Conservation (phyloP, 2,329 filamentous ascomycete genomes). For the Aureobasidium sp. region DNA sequence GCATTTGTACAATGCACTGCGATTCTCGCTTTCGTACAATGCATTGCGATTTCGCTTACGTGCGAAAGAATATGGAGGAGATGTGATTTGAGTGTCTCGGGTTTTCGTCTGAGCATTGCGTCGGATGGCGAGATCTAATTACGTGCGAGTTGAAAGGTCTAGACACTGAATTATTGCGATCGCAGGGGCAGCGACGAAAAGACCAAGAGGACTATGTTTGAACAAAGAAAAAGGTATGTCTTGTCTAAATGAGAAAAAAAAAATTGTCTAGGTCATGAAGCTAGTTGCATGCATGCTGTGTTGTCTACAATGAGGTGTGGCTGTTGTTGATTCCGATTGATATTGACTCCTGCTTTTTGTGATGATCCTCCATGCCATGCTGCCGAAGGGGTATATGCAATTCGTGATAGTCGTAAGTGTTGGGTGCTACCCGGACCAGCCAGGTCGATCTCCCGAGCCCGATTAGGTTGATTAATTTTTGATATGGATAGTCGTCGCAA, state of each 20-base stretch:
- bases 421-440: neutral
- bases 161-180: neutral
- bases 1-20: neutral
- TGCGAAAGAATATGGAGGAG: neutral
- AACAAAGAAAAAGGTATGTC: neutral
- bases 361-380: neutral
- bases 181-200: neutral
- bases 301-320: neutral
- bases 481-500: neutral
- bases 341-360: neutral
- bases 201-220: neutral
- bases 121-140: neutral
- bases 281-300: neutral
- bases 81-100: neutral
- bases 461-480: neutral
- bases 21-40: neutral
- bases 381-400: neutral
- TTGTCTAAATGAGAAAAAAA: neutral
- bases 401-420: conserved; percentile 1
- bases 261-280: neutral
- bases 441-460: neutral
- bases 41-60: neutral
- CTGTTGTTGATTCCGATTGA: neutral
- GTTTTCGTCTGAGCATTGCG: neutral
- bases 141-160: neutral